These are phyloP conservation scores for Rhodotorula graminis DNA, from an alignment of 768 basidiomycete species.

Conservation along the genomic window DNA sequence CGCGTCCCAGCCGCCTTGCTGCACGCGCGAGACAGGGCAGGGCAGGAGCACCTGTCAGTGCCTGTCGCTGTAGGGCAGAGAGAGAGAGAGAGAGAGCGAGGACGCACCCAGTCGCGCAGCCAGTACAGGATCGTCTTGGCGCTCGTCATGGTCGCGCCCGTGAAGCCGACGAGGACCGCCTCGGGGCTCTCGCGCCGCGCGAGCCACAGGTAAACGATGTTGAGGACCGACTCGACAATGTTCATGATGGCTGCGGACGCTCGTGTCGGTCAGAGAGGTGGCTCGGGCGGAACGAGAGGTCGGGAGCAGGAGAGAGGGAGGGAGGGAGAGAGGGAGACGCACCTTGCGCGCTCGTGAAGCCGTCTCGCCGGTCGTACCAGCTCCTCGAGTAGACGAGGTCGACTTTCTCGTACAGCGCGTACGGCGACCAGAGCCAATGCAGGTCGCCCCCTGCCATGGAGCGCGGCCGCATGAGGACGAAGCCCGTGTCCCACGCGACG, in stretches of 20 bases:
- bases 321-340: background rate
- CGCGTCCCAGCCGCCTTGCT: conserved; percentile 13
- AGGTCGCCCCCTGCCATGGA: conserved; percentile 45
- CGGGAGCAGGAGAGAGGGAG: background rate
- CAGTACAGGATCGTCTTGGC: conserved; percentile 43
- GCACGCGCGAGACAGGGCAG: too few species aligned
- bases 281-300: too few species aligned
- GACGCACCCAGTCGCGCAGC: conserved; percentile 9
- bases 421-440: conserved; percentile 43
- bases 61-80: too few species aligned
- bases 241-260: conserved; percentile 44
- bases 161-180: conserved; percentile 46
- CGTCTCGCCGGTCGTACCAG: conserved; percentile 38
- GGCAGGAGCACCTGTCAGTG: too few species aligned
- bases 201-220: conserved; percentile 20
- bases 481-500: conserved; percentile 26
- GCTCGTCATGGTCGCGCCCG: conserved; percentile 43
- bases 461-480: conserved; percentile 30
- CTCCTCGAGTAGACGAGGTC: conserved; percentile 44
- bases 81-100: background rate
- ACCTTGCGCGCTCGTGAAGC: conserved; percentile 45
- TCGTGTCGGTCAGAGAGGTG: too few species aligned
- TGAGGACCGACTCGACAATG: conserved; percentile 44
- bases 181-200: conserved; percentile 20
- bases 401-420: conserved; percentile 22